Conservation (phyloP, 805 yeast genomes). For the Jamesozyma gamospora region DNA sequence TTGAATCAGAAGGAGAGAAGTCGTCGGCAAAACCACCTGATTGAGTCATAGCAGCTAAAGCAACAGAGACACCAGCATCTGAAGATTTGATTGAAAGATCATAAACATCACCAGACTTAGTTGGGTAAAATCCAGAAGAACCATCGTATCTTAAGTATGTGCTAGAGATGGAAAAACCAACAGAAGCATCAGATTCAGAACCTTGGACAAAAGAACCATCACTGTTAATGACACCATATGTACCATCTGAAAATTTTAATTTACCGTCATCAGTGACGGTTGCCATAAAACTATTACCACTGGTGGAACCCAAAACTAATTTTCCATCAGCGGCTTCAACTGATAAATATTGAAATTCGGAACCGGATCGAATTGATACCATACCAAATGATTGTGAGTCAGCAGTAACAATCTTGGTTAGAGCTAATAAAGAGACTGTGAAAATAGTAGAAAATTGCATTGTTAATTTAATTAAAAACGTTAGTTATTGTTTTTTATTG, state of each 20-base stretch:
- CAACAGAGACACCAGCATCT: constrained; percentile 3
- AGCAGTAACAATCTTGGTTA: constrained; percentile 22
- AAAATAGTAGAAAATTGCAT: constrained; percentile 8
- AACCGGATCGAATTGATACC: constrained; percentile 30
- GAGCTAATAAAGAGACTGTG: constrained; percentile 20
- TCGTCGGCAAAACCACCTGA: constrained; percentile 1
- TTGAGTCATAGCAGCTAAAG: constrained; percentile 5
- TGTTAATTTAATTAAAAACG: no score
- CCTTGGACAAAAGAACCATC: constrained; percentile 18
- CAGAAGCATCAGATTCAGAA: constrained; percentile 16
- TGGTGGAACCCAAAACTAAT: constrained; percentile 7
- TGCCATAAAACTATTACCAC: constrained; percentile 10
- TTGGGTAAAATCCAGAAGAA: constrained; percentile 31
- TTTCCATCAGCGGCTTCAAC: constrained; percentile 8
- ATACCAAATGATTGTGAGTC: constrained; percentile 32
- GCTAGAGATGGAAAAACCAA: constrained; percentile 31
- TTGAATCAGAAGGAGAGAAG: not conserved
- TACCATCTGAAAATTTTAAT: constrained; percentile 21
- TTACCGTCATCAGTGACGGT: constrained; percentile 27
- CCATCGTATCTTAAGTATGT: constrained; percentile 5
- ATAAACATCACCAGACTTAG: constrained; percentile 27
- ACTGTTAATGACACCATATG: constrained; percentile 22
- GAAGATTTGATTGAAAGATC: constrained; percentile 18
- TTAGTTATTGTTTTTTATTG: no score
- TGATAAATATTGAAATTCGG: constrained; percentile 27